phyloP scores from a whole-genome alignment of 257 asterid genomes.

The Fraxinus cuspidata region DNA sequence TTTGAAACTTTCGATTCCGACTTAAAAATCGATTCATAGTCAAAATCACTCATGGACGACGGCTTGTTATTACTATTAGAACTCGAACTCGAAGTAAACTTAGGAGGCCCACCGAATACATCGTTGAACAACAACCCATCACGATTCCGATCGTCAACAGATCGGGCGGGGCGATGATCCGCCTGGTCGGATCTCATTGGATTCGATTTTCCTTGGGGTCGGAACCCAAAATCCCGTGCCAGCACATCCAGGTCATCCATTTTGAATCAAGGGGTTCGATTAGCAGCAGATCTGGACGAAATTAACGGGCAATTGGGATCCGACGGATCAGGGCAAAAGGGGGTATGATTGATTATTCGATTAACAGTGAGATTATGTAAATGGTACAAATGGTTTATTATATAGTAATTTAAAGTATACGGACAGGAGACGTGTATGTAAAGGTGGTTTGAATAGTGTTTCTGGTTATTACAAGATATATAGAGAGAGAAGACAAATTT shows the following conservation, averaged over 20 bases:
- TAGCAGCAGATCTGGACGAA: constrained; percentile 43
- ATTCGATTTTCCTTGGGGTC: constrained; percentile 77
- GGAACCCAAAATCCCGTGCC: constrained; percentile 71
- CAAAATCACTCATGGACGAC: constrained; percentile 54
- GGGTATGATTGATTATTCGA: constrained; percentile 14
- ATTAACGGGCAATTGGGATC: constrained; percentile 20
- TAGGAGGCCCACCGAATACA: constrained; percentile 78
- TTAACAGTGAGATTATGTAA: constrained; percentile 21
- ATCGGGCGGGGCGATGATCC: constrained; percentile 55
- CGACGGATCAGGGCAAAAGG: constrained; percentile 46
- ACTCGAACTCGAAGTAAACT: constrained; percentile 46
- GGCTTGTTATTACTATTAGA: constrained; percentile 27
- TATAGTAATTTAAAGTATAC: constrained; percentile 22
- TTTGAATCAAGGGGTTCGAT: constrained; percentile 29
- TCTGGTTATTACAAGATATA: constrained; percentile 23
- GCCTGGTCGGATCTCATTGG: constrained; percentile 82
- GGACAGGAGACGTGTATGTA: constrained; percentile 23
- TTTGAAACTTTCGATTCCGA: constrained; percentile 34
- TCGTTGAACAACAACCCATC: constrained; percentile 55
- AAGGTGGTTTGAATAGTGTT: constrained; percentile 13
- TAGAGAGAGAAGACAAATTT: constrained; percentile 29
- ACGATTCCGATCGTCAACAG: constrained; percentile 50
- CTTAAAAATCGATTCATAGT: constrained; percentile 59
- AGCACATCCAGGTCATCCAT: constrained; percentile 93
- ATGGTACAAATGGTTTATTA: constrained; percentile 22